Evolutionary conservation across 495 filamentous ascomycete genomes (phyloP), one percentile per base, ranked within the genome.

Genomic region (Rhypophila decipiens): DNA sequence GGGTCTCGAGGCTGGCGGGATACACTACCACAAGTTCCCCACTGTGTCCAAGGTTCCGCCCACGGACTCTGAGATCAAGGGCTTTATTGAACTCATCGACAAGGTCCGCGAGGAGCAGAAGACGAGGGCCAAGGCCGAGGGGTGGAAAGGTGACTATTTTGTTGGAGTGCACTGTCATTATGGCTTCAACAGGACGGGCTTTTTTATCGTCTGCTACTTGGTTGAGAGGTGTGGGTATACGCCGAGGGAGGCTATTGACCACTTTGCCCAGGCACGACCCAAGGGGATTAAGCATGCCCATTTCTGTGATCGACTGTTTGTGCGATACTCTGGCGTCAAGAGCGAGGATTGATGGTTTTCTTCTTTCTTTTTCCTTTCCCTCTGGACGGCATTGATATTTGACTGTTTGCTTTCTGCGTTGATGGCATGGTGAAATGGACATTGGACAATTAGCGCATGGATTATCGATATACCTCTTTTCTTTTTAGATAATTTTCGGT

Each of bases 81-180:
- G 74, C 12, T 97, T 97, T 63, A 82, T 95, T 51, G 72, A 72
- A 19, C 70, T 95, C 3, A 81, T 96, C 5, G 90, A 96, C 58
- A 68, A 75, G 36, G 71, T 94, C 23, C 75, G 73, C 19, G 73
- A 76, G 17, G 68, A 72, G 5, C 66, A 78, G 42, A 60, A 65
- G 50, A 24, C 50, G 22, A 62, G 71, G n/a, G 61, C 62, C 12
- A 52, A 48, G 13, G 61, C 63, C 21, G 72, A 67, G 4, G 63
- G 69, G 10, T 68, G 59, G 54, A 63, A 63, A 11, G 61, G 69
- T 0, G 56, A 69, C 21, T 64, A 59, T 8, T 66, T 76, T 12
- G 75, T 96, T 39, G 91, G 85, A 11, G 88, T 95, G 1, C 91
- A 97, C 60, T 96, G 91, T 57, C 91, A 97, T 57, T 96, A 97